Evolutionary conservation across 306 rosid species (phyloP).

Genomic region (Cucumis cinereus): DNA sequence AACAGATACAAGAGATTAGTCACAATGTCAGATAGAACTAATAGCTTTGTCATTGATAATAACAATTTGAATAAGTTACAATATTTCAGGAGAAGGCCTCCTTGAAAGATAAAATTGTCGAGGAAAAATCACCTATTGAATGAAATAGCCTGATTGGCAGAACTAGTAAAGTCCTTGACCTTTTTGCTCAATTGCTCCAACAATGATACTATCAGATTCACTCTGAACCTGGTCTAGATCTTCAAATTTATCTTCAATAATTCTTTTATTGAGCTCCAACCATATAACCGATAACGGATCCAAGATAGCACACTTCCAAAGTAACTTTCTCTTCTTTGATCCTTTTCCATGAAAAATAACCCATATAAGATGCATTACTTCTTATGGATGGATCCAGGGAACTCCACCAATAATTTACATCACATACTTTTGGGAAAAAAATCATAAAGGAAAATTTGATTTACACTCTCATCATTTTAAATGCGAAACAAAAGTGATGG

Average conservation of each 20-base stretch:
- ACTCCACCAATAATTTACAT: neutral
- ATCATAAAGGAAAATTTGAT: neutral
- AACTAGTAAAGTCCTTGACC: slow-evolving; percentile 1
- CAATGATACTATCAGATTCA: neutral
- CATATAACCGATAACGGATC: slow-evolving; percentile 6
- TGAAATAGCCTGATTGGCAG: neutral
- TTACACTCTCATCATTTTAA: neutral
- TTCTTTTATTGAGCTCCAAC: slow-evolving; percentile 4
- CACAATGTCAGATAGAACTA: neutral
- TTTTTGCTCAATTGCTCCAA: slow-evolving; percentile 8
- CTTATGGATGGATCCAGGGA: neutral
- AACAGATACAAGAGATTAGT: neutral
- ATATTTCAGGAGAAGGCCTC: neutral
- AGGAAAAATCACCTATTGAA: neutral
- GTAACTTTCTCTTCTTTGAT: slow-evolving; percentile 3
- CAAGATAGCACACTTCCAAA: slow-evolving; percentile 11
- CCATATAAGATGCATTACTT: slow-evolving; percentile 5
- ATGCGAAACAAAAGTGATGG: neutral
- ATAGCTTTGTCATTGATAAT: neutral
- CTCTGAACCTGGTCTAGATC: slow-evolving; percentile 1
- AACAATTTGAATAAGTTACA: slow-evolving; percentile 2
- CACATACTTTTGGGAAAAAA: neutral
- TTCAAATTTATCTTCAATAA: slow-evolving; percentile 8
- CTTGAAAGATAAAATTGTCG: neutral
- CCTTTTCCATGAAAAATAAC: slow-evolving; percentile 7